phyloP scores from a whole-genome alignment of 2,329 filamentous ascomycete species.

The Fusarium robinianum region DNA sequence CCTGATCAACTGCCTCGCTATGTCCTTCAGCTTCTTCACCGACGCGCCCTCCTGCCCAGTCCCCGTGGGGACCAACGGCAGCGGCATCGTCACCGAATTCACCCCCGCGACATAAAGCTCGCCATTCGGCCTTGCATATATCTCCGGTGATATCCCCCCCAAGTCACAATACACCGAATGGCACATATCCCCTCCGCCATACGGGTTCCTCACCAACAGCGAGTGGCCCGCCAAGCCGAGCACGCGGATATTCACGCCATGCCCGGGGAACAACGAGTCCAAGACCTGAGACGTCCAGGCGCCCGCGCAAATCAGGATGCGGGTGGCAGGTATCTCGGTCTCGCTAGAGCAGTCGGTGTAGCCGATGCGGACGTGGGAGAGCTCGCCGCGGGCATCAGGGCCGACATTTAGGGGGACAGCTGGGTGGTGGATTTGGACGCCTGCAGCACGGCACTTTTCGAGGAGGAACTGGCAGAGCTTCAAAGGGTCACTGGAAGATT shows the following conservation, averaged over 20 bases:
- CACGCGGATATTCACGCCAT: constrained; percentile 55
- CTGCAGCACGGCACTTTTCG: constrained; percentile 57
- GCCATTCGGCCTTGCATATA: constrained; percentile 68
- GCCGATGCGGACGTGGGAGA: constrained; percentile 58
- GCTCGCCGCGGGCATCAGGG: constrained; percentile 53
- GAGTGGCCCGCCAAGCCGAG: constrained; percentile 71
- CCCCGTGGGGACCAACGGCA: constrained; percentile 54
- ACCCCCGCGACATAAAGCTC: constrained; percentile 76
- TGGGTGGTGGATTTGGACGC: constrained; percentile 69
- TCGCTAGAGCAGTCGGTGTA: constrained; percentile 50
- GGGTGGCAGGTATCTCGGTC: constrained; percentile 63
- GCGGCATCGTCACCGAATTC: constrained; percentile 62
- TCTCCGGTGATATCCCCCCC: constrained; percentile 67
- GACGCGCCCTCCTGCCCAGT: constrained; percentile 33
- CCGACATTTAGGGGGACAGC: constrained; percentile 58
- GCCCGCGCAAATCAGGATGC: constrained; percentile 69
- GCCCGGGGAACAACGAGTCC: constrained; percentile 62
- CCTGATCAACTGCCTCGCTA: constrained; percentile 55
- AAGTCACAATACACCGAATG: constrained; percentile 72
- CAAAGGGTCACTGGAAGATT: constrained; percentile 61
- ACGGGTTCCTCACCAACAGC: constrained; percentile 65
- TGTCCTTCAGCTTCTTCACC: constrained; percentile 54
- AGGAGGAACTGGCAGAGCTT: constrained; percentile 69
- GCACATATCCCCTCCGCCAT: constrained; percentile 53
- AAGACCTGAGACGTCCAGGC: constrained; percentile 74